Conservation (phyloP, 2,329 filamentous ascomycete species). For the Colletotrichum gloeosporioides region DNA sequence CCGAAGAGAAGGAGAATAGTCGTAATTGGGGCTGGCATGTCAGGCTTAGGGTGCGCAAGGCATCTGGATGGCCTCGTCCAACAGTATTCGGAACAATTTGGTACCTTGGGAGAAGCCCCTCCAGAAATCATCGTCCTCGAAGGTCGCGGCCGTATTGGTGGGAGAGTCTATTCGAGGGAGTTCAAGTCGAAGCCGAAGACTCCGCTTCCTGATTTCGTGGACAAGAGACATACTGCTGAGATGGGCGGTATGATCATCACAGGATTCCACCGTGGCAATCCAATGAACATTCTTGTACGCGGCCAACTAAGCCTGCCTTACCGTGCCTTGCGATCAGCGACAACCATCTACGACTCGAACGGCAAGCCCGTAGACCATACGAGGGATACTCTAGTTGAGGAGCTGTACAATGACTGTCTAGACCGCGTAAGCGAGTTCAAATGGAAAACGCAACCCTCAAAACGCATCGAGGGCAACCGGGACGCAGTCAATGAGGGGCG, state of each 20-base stretch:
- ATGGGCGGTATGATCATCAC: slow-evolving; percentile 99
- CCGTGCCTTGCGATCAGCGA: slow-evolving; percentile 78
- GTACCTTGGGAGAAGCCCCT: slow-evolving; percentile 67
- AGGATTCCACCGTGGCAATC: slow-evolving; percentile 94
- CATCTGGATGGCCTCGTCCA: slow-evolving; percentile 87
- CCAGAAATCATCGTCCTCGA: slow-evolving; percentile 84
- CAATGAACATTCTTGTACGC: slow-evolving; percentile 87
- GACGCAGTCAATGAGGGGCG: slow-evolving; percentile 82
- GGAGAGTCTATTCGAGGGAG: slow-evolving; percentile 86
- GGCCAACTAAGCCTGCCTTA: slow-evolving; percentile 89
- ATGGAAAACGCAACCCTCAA: slow-evolving; percentile 72
- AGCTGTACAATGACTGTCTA: slow-evolving; percentile 92
- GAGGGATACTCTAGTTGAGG: slow-evolving; percentile 84
- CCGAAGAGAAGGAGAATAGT: slow-evolving; percentile 69
- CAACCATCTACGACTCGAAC: slow-evolving; percentile 87
- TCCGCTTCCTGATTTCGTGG: slow-evolving; percentile 58
- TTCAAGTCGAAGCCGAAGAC: slow-evolving; percentile 63
- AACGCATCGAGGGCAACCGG: slow-evolving; percentile 81
- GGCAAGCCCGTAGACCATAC: slow-evolving; percentile 78
- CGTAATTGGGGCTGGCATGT: slow-evolving; percentile 92
- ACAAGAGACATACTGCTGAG: slow-evolving; percentile 79
- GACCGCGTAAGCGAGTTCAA: slow-evolving; percentile 92
- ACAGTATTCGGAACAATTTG: slow-evolving; percentile 76
- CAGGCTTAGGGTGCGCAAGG: slow-evolving; percentile 88
- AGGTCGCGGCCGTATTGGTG: slow-evolving; percentile 85